Evolutionary conservation across 2,329 filamentous ascomycete genomes (phyloP), one percentile per base, ranked within the genome.

Genomic region (Phyllosticta citriasiana): DNA sequence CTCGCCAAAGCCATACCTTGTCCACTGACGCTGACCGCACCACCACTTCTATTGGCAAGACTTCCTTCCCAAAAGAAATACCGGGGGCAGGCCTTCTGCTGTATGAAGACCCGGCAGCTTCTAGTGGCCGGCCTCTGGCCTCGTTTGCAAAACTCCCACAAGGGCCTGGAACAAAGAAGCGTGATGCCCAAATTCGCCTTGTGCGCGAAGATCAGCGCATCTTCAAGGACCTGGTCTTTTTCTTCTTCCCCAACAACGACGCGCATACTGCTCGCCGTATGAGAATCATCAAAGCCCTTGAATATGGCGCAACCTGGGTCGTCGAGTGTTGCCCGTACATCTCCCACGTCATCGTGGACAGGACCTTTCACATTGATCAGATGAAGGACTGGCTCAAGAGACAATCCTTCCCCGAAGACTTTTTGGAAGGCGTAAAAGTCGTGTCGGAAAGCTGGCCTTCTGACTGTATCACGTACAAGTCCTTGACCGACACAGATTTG

Each of bases 301-400:
- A 91, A 67, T 86, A 86, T 70, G 93, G 93, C 53, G 93, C 88
- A 1, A 76, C 71, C 0, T 94, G 91, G 86, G 82, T 84, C 27
- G 80, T 80, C 57, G 74, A 79, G 0, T 83, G 86, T 69, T 72
- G 73, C 30, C 67, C 71, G 0, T 73, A 74, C 6, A 51, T 69
- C 24, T 95, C 88, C 0, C 90, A 96, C 74, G 77, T 96, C 56
- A 80, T 97, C 62, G 86, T 91, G 1, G 92, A 97, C 69, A 87
- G 84, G 65, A 74, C 74, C 1, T 74, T 94, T 57, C 76, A 76
- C 0, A 92, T 85, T 68, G 73, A 79, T 3, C 83, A 91, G 61
- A 77, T 96, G 6, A 71, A 86, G 60, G 77, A 74, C 10, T 79
- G 82, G 63, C 70, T 91, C 3, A 79, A 80, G 61, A 30, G 77